These are phyloP conservation scores for Agapanthus africanus DNA, from an alignment of 106 monocot species.

Conservation along the genomic window DNA sequence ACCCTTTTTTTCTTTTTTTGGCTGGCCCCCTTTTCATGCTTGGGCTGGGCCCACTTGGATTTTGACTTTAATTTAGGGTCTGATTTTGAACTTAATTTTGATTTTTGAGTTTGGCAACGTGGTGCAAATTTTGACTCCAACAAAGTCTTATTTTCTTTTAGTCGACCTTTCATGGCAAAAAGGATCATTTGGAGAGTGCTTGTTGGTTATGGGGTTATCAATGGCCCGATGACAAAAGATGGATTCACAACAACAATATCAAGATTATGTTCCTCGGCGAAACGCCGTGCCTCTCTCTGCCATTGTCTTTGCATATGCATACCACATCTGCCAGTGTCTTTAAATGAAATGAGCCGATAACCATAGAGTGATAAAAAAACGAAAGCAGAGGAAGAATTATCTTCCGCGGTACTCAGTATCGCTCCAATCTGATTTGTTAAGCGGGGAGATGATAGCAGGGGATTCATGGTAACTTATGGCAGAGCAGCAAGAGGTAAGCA, in stretches of 20 bases:
- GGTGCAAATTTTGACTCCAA: too few relatives aligned
- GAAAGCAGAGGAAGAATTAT: constrained; percentile 25
- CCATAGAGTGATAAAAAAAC: background rate
- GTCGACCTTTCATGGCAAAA: constrained; percentile 41
- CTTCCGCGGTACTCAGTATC: constrained; percentile 65
- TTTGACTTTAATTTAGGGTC: too few relatives aligned
- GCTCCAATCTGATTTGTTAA: constrained; percentile 86
- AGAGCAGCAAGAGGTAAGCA: constrained; percentile 84
- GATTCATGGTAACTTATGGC: constrained; percentile 60
- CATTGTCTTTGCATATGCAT: constrained; percentile 75
- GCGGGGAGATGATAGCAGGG: constrained; percentile 28
- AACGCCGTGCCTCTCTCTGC: constrained; percentile 75
- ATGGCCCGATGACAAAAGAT: constrained; percentile 70
- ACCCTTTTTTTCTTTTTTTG: too few relatives aligned
- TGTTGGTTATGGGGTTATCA: constrained; percentile 52
- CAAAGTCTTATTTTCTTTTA: background rate
- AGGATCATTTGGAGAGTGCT: constrained; percentile 54
- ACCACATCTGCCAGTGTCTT: constrained; percentile 46
- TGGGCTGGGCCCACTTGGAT: too few relatives aligned
- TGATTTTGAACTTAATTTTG: too few relatives aligned
- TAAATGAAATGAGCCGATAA: background rate
- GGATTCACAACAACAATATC: constrained; percentile 79
- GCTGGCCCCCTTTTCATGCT: too few relatives aligned
- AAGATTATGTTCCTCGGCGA: constrained; percentile 32
- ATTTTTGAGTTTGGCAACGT: too few relatives aligned